Conservation (phyloP, 495 filamentous ascomycete genomes). For the Xylaria grammica region DNA sequence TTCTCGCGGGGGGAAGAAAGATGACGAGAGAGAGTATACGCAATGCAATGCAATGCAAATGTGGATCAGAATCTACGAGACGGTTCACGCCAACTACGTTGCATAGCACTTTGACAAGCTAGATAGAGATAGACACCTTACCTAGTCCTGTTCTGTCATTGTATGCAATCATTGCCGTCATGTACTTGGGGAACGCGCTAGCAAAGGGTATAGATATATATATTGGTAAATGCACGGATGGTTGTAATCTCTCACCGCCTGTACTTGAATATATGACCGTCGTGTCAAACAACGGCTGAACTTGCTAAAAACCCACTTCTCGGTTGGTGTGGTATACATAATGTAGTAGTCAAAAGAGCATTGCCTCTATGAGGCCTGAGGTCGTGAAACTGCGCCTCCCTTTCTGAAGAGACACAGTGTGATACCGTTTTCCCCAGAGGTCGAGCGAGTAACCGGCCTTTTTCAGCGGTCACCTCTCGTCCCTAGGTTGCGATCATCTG, state of each 20-base stretch:
- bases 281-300: not conserved
- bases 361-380: too few species aligned
- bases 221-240: conserved; percentile 1
- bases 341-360: conserved; percentile 3
- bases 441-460: not conserved
- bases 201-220: not conserved
- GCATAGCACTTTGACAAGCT: not conserved
- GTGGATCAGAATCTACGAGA: not conserved
- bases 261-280: not conserved
- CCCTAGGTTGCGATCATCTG: not conserved
- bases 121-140: not conserved
- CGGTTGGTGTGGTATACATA: not conserved
- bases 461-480: not conserved
- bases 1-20: too few species aligned
- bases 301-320: not conserved
- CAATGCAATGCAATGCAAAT: too few species aligned
- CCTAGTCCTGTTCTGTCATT: not conserved
- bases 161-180: too few species aligned
- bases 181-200: not conserved
- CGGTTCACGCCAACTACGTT: not conserved
- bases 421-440: not conserved
- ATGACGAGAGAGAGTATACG: too few species aligned
- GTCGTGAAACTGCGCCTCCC: not conserved
- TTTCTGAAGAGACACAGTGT: not conserved
- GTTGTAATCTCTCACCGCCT: not conserved